Conservation (phyloP, 2,329 filamentous ascomycete genomes). For the Bipolaris gigantea region DNA sequence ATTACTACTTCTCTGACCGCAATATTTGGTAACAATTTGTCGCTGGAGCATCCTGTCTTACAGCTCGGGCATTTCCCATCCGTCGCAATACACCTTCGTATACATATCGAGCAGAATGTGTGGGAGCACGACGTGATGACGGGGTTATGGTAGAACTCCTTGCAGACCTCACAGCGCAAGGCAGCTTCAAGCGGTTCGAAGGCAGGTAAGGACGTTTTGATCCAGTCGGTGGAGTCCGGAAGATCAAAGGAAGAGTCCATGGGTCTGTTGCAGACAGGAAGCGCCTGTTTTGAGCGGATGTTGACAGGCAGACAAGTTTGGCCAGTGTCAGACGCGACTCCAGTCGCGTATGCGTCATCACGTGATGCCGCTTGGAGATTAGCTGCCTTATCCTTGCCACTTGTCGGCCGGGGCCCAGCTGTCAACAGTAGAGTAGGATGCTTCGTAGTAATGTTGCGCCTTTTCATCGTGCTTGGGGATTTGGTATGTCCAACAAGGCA, state of each 20-base stretch:
- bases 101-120: constrained; percentile 96
- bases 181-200: constrained; percentile 77
- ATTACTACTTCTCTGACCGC: constrained; percentile 82
- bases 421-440: not conserved
- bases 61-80: constrained; percentile 90
- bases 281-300: constrained; percentile 9
- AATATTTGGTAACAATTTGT: constrained; percentile 82
- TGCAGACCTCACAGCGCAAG: constrained; percentile 94
- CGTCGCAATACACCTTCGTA: constrained; percentile 77
- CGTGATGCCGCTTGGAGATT: constrained; percentile 11
- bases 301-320: constrained; percentile 13
- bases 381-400: constrained; percentile 14
- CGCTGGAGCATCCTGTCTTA: constrained; percentile 75
- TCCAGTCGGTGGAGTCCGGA: constrained; percentile 83
- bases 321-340: constrained; percentile 15
- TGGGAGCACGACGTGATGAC: constrained; percentile 95
- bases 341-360: constrained; percentile 17
- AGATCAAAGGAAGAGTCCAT: constrained; percentile 51
- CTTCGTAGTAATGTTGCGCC: not conserved
- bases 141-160: constrained; percentile 92
- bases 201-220: constrained; percentile 66
- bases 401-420: not conserved
- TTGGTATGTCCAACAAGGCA: not conserved
- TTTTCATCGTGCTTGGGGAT: not conserved
- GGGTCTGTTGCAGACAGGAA: constrained; percentile 7